Evolutionary conservation across 140 eudicot species (phyloP), one percentile per base, ranked within the genome.

Genomic region (Flaveria floridana): DNA sequence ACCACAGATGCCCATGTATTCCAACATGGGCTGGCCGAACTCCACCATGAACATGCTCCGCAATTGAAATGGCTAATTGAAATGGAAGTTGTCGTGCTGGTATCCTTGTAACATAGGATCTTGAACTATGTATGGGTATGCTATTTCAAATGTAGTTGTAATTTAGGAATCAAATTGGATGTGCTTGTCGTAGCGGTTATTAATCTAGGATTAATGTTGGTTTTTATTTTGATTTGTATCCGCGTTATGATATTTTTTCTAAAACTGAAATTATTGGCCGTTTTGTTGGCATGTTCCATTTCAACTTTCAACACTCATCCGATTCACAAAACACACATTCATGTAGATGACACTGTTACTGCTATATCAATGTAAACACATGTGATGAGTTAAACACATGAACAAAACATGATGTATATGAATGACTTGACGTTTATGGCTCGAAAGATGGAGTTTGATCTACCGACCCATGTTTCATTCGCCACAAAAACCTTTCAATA

Each of bases 21-120:
- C 87, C 39, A 82, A 78, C 68, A 86, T 90, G 85, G 89, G 86
- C 65, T 93, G 96, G 97, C 84, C 96, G n/a, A 86, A 79, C 79
- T 79, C 86, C 66, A 78, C 86, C 82, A 80, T 83, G 71, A 89
- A 91, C 73, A 87, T 87, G 91, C 91, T 79, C 63, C 89, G 88
- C 52, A 73, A 86, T 65, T 89, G 79, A 83, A 15, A 69, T 2
- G 0, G 80, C 65, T 67, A 58, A 20, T 37, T 68, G 42, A 26
- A 57, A 65, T 67, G 48, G 77, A 26, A 58, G 48, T 70, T 68
- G 51, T 75, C 4, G 46, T 53, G 63, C 16, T 47, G 72, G 72
- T 65, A 41, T 65, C n/a, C 30, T 37, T 65, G 71, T 65, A 65
- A 65, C 53, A 65, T 65, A 65, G 71, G 71, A 65, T 39, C 53